Evolutionary conservation across 805 yeast species (phyloP), one percentile per base, ranked within the genome.

Genomic region (Saccharomycopsis synnaedendra): DNA sequence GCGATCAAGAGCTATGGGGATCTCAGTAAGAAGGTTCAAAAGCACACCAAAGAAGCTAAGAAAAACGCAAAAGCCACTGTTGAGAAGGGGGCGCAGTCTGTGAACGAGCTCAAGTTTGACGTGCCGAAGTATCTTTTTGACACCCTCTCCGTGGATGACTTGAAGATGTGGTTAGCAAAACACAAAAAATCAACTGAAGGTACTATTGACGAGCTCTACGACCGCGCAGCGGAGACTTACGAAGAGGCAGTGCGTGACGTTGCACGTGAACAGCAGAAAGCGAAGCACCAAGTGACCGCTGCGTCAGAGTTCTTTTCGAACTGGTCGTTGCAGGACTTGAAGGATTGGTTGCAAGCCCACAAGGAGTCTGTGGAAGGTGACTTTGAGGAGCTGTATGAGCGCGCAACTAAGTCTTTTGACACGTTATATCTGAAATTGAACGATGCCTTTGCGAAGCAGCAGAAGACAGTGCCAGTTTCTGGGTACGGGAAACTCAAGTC

Each of bases 371-470:
- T 43, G 10, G 49, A 49, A 39, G 44, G 55, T 54, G 19, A 57
- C 59, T 46, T 66, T 63, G 49, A 62, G 60, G 54, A 65, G 57
- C 10, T 63, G 50, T 28, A 58, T 58, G 43, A 54, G 50, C n/a
- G 61, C 5, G 49, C 49, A 19, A 19, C 31, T 7, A 8, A 40
- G 6, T 40, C 34, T 32, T 40, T 32, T 32, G 9, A 28, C 32
- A 28, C 34, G 6, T 40, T 40, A 8, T 40, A 40, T 34, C 19
- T 40, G 11, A 19, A 9, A 5, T 10, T 11, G 6, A 19, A 19
- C 19, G 19, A 19, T 19, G 19, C 19, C 19, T 19, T 19, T 19
- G 19, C 19, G 2, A 19, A 19, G 19, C 19, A 19, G 19, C 19
- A 19, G 19, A 19, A 19, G 19, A 19, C 19, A 19, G 19, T 19